Evolutionary conservation across 495 filamentous ascomycete genomes (phyloP).

Genomic region (Pseudevernia furfuracea): DNA sequence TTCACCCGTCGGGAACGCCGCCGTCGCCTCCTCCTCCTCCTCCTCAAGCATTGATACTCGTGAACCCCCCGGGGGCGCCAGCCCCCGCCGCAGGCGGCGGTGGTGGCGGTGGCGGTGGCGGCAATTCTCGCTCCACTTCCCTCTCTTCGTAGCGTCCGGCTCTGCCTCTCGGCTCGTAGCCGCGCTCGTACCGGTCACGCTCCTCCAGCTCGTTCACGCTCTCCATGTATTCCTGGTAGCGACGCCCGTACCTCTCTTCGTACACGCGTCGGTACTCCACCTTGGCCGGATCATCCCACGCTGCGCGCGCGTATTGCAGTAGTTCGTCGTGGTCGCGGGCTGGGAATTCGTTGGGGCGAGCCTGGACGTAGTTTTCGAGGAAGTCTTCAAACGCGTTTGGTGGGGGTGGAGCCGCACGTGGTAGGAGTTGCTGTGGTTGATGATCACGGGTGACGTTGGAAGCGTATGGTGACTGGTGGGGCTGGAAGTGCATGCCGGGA

Average conservation of each 20-base stretch:
- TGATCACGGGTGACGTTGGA: slow-evolving; percentile 5
- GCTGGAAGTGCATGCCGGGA: slow-evolving; percentile 13
- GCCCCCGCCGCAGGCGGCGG: slow-evolving; percentile 14
- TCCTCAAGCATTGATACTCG: slow-evolving; percentile 33
- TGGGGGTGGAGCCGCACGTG: slow-evolving; percentile 6
- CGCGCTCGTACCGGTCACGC: slow-evolving; percentile 19
- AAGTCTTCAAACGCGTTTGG: slow-evolving; percentile 19
- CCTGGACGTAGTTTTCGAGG: slow-evolving; percentile 21
- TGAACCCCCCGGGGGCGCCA: slow-evolving; percentile 30
- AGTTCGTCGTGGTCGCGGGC: slow-evolving; percentile 19
- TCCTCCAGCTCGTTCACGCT: slow-evolving; percentile 22
- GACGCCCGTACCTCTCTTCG: slow-evolving; percentile 38
- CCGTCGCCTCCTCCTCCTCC: background rate
- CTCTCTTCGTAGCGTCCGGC: slow-evolving; percentile 19
- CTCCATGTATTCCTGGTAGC: slow-evolving; percentile 13
- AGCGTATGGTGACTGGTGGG: slow-evolving; percentile 6
- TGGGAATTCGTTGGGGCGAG: slow-evolving; percentile 13
- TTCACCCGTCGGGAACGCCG: background rate
- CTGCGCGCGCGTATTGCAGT: slow-evolving; percentile 34
- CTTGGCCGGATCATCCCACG: slow-evolving; percentile 42
- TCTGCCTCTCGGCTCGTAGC: slow-evolving; percentile 22
- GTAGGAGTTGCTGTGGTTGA: slow-evolving; percentile 15
- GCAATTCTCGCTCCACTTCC: slow-evolving; percentile 20
- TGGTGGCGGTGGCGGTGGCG: slow-evolving; percentile 10
- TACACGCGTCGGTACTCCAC: slow-evolving; percentile 35